phyloP scores from a whole-genome alignment of 2,329 filamentous ascomycete genomes.

The Ceratocystis colombiana region DNA sequence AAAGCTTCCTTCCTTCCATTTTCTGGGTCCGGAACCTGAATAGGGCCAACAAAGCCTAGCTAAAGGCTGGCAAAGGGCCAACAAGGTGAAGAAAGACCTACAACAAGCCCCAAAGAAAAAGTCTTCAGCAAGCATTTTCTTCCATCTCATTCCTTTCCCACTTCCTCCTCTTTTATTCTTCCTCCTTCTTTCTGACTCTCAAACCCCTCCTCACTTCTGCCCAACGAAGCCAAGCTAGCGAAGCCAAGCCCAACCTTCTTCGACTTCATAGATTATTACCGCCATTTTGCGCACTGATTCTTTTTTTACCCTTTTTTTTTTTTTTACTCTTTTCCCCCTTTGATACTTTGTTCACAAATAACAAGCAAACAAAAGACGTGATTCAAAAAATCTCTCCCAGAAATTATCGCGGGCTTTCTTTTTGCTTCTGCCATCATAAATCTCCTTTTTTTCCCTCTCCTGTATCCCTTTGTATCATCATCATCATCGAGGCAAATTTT shows the following conservation, averaged over 20 bases:
- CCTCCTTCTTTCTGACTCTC: constrained; percentile 1
- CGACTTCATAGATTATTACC: not conserved
- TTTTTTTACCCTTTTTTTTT: not conserved
- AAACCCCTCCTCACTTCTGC: constrained; percentile 1
- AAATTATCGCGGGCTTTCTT: not conserved
- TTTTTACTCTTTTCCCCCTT: not conserved
- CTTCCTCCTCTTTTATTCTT: constrained; percentile 14
- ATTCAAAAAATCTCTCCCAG: not conserved
- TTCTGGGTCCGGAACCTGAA: not conserved
- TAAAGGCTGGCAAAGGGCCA: not conserved
- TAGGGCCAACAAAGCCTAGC: not conserved
- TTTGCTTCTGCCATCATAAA: not conserved
- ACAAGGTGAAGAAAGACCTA: not conserved
- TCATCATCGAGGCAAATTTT: not conserved
- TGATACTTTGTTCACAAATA: not conserved
- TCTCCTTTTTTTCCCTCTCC: not conserved
- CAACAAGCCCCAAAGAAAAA: constrained; percentile 3
- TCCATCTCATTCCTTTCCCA: constrained; percentile 9
- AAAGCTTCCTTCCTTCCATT: not conserved
- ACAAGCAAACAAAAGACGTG: constrained; percentile 1
- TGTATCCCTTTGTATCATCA: constrained; percentile 13
- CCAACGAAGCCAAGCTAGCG: constrained; percentile 2
- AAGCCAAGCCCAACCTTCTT: constrained; percentile 7
- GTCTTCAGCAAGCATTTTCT: constrained; percentile 15
- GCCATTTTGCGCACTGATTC: constrained; percentile 4